These are phyloP conservation scores for Bipolaris cookei DNA, from an alignment of 2,329 filamentous ascomycete genomes.

Conservation along the genomic window DNA sequence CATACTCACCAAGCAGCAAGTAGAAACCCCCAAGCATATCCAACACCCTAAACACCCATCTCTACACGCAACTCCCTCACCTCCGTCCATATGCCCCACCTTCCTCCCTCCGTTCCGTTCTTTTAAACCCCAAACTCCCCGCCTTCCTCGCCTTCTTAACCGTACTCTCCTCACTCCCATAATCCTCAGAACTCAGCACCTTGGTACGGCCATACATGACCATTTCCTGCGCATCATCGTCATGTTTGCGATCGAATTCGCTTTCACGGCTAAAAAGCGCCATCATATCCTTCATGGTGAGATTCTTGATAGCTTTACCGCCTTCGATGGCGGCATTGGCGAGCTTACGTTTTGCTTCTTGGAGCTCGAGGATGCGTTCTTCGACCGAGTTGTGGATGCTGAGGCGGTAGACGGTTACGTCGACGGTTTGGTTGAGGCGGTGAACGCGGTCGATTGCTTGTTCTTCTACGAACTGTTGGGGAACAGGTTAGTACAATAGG, in stretches of 20 bases:
- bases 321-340: slow-evolving; percentile 92
- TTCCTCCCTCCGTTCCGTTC: slow-evolving; percentile 36
- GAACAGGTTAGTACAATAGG: background rate
- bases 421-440: slow-evolving; percentile 93
- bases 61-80: background rate
- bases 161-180: slow-evolving; percentile 12
- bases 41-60: too few species aligned
- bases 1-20: background rate
- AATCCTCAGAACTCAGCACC: slow-evolving; percentile 32
- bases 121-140: slow-evolving; percentile 35
- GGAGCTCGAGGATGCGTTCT: slow-evolving; percentile 90
- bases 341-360: slow-evolving; percentile 90
- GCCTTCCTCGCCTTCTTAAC: slow-evolving; percentile 32
- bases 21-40: background rate
- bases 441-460: slow-evolving; percentile 98
- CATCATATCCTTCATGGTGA: slow-evolving; percentile 92
- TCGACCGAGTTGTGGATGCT: slow-evolving; percentile 88
- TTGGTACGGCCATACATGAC: slow-evolving; percentile 46
- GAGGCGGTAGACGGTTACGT: slow-evolving; percentile 94
- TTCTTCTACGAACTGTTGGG: slow-evolving; percentile 84
- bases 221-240: slow-evolving; percentile 44
- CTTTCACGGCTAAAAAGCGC: slow-evolving; percentile 81
- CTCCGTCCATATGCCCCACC: slow-evolving; percentile 50
- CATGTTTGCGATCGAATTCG: slow-evolving; percentile 56
- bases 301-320: slow-evolving; percentile 77